Base-by-base conservation (phyloP, 805 yeast genomes). In the Wickerhamomyces tratensis region DNA sequence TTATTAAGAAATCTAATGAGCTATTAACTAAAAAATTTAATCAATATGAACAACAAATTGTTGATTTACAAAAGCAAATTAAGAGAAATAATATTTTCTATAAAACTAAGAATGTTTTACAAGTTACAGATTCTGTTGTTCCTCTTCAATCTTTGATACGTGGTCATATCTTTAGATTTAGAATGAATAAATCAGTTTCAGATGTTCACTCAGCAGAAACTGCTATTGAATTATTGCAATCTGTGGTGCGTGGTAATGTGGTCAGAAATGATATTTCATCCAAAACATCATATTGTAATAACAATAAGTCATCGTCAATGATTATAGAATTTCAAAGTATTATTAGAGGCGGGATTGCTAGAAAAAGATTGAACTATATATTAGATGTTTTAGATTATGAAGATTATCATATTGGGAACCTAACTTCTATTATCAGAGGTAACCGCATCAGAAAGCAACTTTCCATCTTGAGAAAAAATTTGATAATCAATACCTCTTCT, bases 241-340 rank as follows among this genome's bases (percentile, higher is more conserved):
- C 77, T 6, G 49, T 64, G 4, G 43, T 50, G 12, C 59, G 71
- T 42, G 65, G 58, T 8, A 39, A 38, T 6, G 39, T 34, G 1
- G 33, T 42, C 1, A 51, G 65, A 43, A 25, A 27, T 8, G 31
- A 33, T 1, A 4, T 46, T 4, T 33, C 39, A 10, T 12, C 15
- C 13, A 45, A 44, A 33, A 27, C 34, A 7, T 13, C 25, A 3
- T 30, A n/a, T 1, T 14, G 49, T 35, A 27, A 7, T 27, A 6
- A 9, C 13, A 40, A 39, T 8, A 33, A 37, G 5, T 39, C 48
- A 14, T 13, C 38, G 10, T 2, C 25, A 1, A 5, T 15, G 1
- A 50, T 80, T 4, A 54, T 63, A 6, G 56, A 47, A 7, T 44
- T 86, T 2, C 96, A 88, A 56, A 64, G 86, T 1, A 49, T 64